These are phyloP conservation scores for Graphium sp. DNA, from an alignment of 2,329 filamentous ascomycete genomes.

Conservation along the genomic window DNA sequence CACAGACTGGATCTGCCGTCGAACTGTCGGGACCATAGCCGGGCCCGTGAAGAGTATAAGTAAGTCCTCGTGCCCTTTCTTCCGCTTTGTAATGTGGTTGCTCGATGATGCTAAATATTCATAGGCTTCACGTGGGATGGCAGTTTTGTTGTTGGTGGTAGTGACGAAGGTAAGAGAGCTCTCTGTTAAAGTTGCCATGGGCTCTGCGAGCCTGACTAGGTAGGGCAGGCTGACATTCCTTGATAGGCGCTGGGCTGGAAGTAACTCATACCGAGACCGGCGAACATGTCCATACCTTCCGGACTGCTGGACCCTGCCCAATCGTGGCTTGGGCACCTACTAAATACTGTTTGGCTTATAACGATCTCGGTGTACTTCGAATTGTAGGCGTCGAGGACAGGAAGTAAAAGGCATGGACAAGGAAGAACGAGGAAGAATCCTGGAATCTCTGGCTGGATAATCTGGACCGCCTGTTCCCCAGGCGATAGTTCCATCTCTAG, in stretches of 20 bases:
- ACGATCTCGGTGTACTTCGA: conserved; percentile 49
- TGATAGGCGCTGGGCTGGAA: conserved; percentile 41
- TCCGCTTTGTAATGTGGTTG: background rate
- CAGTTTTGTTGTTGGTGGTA: conserved; percentile 56
- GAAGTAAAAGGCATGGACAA: conserved; percentile 15
- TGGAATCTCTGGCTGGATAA: no score
- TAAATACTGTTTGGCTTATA: conserved; percentile 58
- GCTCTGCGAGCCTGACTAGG: no score
- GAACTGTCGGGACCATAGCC: conserved; percentile 51
- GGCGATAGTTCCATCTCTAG: no score
- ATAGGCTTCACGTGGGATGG: conserved; percentile 64
- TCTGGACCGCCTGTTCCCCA: no score
- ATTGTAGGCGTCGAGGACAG: conserved; percentile 46
- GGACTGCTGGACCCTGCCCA: conserved; percentile 45
- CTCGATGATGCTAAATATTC: conserved; percentile 8
- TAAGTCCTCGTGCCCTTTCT: conserved; percentile 15
- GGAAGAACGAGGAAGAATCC: no score
- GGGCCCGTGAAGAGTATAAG: conserved; percentile 55
- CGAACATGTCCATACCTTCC: conserved; percentile 55
- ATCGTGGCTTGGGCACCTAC: conserved; percentile 64
- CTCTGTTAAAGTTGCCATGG: no score
- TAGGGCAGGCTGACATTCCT: background rate
- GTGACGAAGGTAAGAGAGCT: conserved; percentile 46
- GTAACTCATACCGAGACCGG: conserved; percentile 60
- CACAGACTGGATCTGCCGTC: conserved; percentile 57